phyloP scores from a whole-genome alignment of 805 yeast species.

The Ogataea sp. region DNA sequence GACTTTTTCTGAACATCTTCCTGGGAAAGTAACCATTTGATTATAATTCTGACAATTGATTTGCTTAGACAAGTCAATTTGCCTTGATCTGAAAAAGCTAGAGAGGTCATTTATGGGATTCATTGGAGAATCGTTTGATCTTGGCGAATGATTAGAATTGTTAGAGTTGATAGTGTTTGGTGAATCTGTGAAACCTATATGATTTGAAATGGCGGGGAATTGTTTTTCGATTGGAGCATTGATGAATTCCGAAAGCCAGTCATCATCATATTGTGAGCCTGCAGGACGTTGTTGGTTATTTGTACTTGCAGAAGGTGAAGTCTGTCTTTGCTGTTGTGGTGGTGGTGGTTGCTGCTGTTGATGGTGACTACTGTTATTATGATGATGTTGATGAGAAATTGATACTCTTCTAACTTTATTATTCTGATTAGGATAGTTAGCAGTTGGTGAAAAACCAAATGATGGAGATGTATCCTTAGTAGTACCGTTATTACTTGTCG shows the following conservation, averaged over 20 bases:
- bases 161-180: constrained; percentile 12
- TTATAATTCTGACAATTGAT: constrained; percentile 8
- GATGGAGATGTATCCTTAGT: neutral
- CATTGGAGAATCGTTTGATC: constrained; percentile 11
- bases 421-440: neutral
- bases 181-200: constrained; percentile 49
- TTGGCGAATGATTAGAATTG: no score
- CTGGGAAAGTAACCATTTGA: constrained; percentile 3
- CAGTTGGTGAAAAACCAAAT: neutral
- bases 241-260: constrained; percentile 67
- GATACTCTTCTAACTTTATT: constrained; percentile 2
- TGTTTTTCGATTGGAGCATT: constrained; percentile 57
- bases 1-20: constrained; percentile 41
- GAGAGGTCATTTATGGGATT: constrained; percentile 41
- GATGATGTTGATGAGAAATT: no score
- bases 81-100: constrained; percentile 55
- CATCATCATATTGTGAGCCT: constrained; percentile 24
- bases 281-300: neutral
- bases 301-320: neutral
- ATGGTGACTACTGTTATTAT: no score
- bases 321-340: constrained; percentile 7
- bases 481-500: neutral
- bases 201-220: constrained; percentile 43
- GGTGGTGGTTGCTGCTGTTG: no score
- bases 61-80: constrained; percentile 54